Percentiles rank a stretch among this genome's conserved stretches.
Conservation (phyloP, 306 rosid genomes). For the Sphenostylis stenocarpa region DNA sequence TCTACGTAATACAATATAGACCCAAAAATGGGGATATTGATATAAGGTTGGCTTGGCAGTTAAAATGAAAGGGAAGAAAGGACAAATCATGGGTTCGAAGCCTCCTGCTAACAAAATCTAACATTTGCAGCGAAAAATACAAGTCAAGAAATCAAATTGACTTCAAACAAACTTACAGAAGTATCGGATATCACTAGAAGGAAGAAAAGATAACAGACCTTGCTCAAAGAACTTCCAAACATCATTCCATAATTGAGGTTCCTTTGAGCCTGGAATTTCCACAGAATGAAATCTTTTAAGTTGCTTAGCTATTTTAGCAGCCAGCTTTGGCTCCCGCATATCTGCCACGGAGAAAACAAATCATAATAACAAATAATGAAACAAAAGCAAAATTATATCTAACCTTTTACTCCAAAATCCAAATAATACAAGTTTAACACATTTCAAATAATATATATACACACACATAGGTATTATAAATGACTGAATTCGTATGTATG, state of each 20-base stretch:
- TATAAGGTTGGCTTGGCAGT: too few relatives aligned
- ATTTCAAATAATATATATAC: background rate
- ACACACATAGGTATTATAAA: background rate
- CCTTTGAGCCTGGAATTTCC: slow-evolving; percentile 84
- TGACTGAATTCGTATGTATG: background rate
- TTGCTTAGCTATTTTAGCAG: slow-evolving; percentile 77
- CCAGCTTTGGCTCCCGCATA: slow-evolving; percentile 73
- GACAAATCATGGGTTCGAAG: too few relatives aligned
- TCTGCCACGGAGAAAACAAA: slow-evolving; percentile 54
- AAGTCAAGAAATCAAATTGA: slow-evolving; percentile 11
- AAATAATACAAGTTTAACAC: background rate
- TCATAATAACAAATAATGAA: slow-evolving; percentile 26
- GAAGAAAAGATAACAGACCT: slow-evolving; percentile 52
- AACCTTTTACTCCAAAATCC: slow-evolving; percentile 15
- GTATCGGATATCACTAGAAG: background rate
- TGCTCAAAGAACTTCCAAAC: slow-evolving; percentile 66
- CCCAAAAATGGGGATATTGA: too few relatives aligned
- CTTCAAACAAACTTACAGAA: background rate
- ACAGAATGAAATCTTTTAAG: slow-evolving; percentile 69
- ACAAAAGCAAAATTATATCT: slow-evolving; percentile 4
- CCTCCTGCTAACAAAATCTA: too few relatives aligned
- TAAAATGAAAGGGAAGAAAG: too few relatives aligned
- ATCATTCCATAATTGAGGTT: slow-evolving; percentile 92
- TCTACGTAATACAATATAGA: background rate
- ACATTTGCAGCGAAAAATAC: too few relatives aligned